Base-by-base conservation (phyloP, 768 basidiomycete genomes). In the Epithele typhae region DNA sequence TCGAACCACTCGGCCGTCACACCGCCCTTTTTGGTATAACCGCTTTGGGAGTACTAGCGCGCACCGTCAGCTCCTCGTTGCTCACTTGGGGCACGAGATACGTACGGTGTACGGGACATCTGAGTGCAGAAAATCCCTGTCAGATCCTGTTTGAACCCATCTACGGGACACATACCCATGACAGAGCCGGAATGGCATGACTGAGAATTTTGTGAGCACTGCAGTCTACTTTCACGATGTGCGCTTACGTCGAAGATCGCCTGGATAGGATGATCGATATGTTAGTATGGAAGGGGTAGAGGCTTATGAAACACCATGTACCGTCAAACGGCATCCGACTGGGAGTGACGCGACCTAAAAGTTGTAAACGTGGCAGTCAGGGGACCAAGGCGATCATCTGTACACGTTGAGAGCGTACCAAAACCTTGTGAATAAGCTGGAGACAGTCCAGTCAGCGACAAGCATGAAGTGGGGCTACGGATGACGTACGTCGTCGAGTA, bases 151-250 rank as follows among this genome's bases (percentile, higher is more conserved):
- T n/a, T n/a, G n/a, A n/a, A n/a, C n/a, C 27, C 7, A 30, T 30
- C 8, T 30, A 7, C 7, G 15, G 23, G 32, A 18, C 18, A 56
- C 74, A 25, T 62, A 86, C 84, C 92, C n/a, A 94, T 74, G 3
- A 82, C 86, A 5, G 92, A 86, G 6, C 88, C 92, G n/a, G 90
- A 93, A 64, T 94, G 92, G 59, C 89, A 92, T 15, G 82, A 88
- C 85, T 90, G 46, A 7, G 27, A 7, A 7, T 30, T 14, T 30
- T 3, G 19, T 1, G 10, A 9, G 36, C 6, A n/a, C n/a, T n/a
- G n/a, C n/a, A n/a, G n/a, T n/a, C n/a, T n/a, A 8, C 12, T 17
- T 22, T 25, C 15, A 54, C 61, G 21, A 14, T 30, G 27, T 30
- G 14, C 8, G 14, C 27, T 30, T 43, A 66, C 65, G 51, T 66